Evolutionary conservation across 2,329 filamentous ascomycete species (phyloP).

Genomic region (Xylariaceae sp.): DNA sequence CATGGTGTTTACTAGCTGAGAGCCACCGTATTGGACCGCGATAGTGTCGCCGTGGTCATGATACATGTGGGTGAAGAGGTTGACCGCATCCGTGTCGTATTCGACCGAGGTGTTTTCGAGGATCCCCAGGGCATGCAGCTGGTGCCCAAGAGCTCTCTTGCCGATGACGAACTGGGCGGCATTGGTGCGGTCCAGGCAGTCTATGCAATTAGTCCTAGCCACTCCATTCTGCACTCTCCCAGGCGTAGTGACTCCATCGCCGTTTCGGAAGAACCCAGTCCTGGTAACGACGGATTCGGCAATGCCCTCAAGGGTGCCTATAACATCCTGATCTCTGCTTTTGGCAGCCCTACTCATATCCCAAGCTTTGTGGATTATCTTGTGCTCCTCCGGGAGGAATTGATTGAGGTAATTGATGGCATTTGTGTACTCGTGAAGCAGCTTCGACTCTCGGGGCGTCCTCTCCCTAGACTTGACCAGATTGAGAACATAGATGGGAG

Average conservation of each 20-base stretch:
- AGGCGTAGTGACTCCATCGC: constrained; percentile 60
- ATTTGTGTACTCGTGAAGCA: constrained; percentile 79
- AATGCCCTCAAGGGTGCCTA: constrained; percentile 82
- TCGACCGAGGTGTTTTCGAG: constrained; percentile 73
- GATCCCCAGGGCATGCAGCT: constrained; percentile 86
- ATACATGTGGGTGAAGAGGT: constrained; percentile 97
- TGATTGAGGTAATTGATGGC: constrained; percentile 92
- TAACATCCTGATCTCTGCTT: constrained; percentile 86
- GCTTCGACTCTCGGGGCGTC: constrained; percentile 83
- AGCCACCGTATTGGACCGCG: constrained; percentile 94
- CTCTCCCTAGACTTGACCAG: constrained; percentile 85
- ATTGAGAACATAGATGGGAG: constrained; percentile 86
- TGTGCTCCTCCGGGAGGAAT: constrained; percentile 75
- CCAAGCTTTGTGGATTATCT: constrained; percentile 91
- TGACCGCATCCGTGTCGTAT: constrained; percentile 93
- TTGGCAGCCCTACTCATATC: constrained; percentile 98
- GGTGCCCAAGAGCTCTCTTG: constrained; percentile 85
- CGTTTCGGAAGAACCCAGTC: constrained; percentile 95
- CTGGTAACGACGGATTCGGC: constrained; percentile 78
- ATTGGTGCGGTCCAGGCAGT: constrained; percentile 94
- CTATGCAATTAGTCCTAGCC: constrained; percentile 94
- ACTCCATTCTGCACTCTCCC: constrained; percentile 82
- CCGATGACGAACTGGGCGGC: constrained; percentile 97
- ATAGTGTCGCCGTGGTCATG: constrained; percentile 98
- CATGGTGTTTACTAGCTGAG: constrained; percentile 98